Evolutionary conservation across 2,329 filamentous ascomycete genomes (phyloP).

Genomic region (Trichothecium roseum): DNA sequence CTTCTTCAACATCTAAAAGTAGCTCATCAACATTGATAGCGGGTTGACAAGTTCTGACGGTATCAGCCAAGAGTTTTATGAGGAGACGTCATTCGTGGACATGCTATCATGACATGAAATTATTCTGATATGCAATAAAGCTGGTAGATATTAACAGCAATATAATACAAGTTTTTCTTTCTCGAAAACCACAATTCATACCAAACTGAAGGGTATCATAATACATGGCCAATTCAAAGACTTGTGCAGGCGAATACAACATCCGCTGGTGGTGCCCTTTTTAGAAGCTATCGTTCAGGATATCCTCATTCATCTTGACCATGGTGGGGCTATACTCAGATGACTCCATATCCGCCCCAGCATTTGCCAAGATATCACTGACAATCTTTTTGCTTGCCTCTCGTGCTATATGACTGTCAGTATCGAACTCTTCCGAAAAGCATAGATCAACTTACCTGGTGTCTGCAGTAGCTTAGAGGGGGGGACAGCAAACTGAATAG

Average conservation of each 20-base stretch:
- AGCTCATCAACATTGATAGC: too few relatives aligned
- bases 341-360: conserved; percentile 50
- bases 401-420: conserved; percentile 40
- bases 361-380: conserved; percentile 67
- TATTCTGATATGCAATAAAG: too few relatives aligned
- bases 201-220: neutral
- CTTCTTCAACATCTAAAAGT: too few relatives aligned
- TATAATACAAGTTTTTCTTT: too few relatives aligned
- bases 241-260: neutral
- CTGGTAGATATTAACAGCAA: too few relatives aligned
- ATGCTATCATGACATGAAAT: too few relatives aligned
- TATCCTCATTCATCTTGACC: conserved; percentile 54
- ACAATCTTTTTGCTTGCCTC: conserved; percentile 77
- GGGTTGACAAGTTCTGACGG: too few relatives aligned
- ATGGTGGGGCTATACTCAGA: conserved; percentile 54
- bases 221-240: neutral
- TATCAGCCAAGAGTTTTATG: too few relatives aligned
- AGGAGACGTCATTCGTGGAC: too few relatives aligned
- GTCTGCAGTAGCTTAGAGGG: conserved; percentile 71
- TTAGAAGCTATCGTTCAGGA: conserved; percentile 53
- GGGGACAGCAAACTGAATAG: conserved; percentile 75
- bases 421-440: neutral
- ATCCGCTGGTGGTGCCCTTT: neutral
- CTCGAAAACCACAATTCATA: too few relatives aligned
- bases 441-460: conserved; percentile 44